These are phyloP conservation scores for Castanea sativa DNA, from an alignment of 306 rosid species.

Conservation along the genomic window DNA sequence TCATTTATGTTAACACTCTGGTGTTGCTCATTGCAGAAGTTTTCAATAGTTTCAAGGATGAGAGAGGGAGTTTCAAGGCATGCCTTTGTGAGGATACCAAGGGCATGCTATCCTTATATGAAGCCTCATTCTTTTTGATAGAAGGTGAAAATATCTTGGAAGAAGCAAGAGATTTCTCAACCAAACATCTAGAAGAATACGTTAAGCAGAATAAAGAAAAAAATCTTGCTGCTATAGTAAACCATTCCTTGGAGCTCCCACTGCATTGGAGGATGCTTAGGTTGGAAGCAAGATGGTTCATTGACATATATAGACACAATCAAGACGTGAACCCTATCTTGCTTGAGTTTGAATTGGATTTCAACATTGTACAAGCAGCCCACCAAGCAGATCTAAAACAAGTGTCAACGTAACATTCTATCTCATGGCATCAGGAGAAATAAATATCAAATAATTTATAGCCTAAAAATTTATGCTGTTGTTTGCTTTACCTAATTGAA, in stretches of 20 bases:
- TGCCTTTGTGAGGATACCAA: background rate
- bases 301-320: conserved; percentile 10
- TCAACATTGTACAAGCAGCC: conserved; percentile 9
- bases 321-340: background rate
- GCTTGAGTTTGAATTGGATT: conserved; percentile 10
- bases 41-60: conserved; percentile 21
- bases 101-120: conserved; percentile 30
- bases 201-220: background rate
- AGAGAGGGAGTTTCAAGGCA: background rate
- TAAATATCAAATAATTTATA: too few relatives aligned
- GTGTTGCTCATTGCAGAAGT: conserved; percentile 3
- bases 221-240: background rate
- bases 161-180: conserved; percentile 20
- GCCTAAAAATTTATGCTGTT: too few relatives aligned
- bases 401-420: background rate
- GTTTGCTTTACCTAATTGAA: too few relatives aligned
- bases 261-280: conserved; percentile 36
- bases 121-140: conserved; percentile 26
- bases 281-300: conserved; percentile 23
- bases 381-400: conserved; percentile 14
- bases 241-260: conserved; percentile 38
- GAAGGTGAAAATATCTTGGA: conserved; percentile 32
- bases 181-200: conserved; percentile 1
- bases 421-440: too few relatives aligned
- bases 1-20: background rate